Evolutionary conservation across 2,329 filamentous ascomycete genomes (phyloP), one percentile per base, ranked within the genome.

Genomic region (Trichoderma koningiopsis): DNA sequence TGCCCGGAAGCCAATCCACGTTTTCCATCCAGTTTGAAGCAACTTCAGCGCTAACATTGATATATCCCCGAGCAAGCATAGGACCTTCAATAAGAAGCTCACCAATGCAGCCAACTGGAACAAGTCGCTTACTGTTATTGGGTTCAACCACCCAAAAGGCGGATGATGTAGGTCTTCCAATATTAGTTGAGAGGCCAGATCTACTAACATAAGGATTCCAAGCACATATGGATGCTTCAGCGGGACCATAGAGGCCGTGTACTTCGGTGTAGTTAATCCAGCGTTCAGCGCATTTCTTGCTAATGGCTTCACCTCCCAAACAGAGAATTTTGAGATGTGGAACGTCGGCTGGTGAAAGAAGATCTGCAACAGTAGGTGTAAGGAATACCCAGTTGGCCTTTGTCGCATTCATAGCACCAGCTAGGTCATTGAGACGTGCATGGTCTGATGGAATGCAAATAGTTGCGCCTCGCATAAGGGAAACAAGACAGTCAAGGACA

Each of bases 81-180:
- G 71, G 70, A 2, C 72, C 72, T 56, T 75, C 72, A 29, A 75
- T 72, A 5, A 75, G 62, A 6, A 75, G 70, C 37, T 75, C 74
- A 4, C 73, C 74, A 2, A 73, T 52, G 7, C 67, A 67, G 24
- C 71, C 68, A 55, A 75, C 65, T 1, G 74, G 68, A 0, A 73
- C 70, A 8, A 75, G 61, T 22, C 52, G 13, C 35, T 71, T 61
- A 35, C 63, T 37, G n/a, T 72, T 63, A 8, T 65, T 58, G 5
- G 73, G 66, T 7, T 69, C 55, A 19, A 75, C 70, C 2, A 74
- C 71, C 73, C 74, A 75, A 33, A 69, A 72, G 16, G 70, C 68
- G 2, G 56, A 64, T 13, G 60, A 69, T 0, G 63, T 62, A 1
- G 71, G 68, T 16, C 52, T 35, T 22, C 71, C 71, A 37, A 72